Evolutionary conservation across 2,329 filamentous ascomycete species (phyloP).

Genomic region (Ascocoryne sarcoides): DNA sequence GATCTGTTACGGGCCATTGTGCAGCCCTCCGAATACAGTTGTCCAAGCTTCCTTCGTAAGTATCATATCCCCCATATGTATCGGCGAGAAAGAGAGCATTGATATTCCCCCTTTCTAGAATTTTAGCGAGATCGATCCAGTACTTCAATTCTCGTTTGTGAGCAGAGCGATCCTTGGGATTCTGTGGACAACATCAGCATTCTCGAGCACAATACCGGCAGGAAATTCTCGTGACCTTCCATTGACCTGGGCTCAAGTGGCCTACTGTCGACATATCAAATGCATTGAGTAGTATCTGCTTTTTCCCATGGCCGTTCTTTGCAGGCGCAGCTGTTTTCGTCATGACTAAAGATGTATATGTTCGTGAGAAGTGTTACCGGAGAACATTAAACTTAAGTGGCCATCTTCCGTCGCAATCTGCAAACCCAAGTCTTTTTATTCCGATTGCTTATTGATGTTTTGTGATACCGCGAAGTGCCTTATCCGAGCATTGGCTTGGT

Average conservation of each 20-base stretch:
- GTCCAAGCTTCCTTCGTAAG: constrained; percentile 48
- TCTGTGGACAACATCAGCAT: constrained; percentile 30
- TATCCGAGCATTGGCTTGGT: too few species aligned
- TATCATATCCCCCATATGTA: constrained; percentile 51
- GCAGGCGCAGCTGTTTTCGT: too few species aligned
- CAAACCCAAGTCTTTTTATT: too few species aligned
- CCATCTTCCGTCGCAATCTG: too few species aligned
- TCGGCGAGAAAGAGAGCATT: constrained; percentile 59
- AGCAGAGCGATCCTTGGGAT: constrained; percentile 50
- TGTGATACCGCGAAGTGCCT: too few species aligned
- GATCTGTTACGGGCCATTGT: constrained; percentile 63
- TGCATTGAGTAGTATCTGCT: constrained; percentile 52
- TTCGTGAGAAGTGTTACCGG: too few species aligned
- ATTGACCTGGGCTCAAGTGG: constrained; percentile 57
- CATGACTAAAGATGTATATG: too few species aligned
- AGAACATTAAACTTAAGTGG: too few species aligned
- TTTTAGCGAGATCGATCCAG: constrained; percentile 55
- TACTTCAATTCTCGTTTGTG: constrained; percentile 52
- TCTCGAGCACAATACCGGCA: background rate
- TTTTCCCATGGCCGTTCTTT: constrained; percentile 29
- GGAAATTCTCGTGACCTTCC: constrained; percentile 42
- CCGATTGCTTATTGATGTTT: background rate
- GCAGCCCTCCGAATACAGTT: constrained; percentile 54
- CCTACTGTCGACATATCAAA: constrained; percentile 59
- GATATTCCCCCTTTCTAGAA: constrained; percentile 53